Conservation (phyloP, 495 filamentous ascomycete species). For the Hyaloscypha hepaticicola region DNA sequence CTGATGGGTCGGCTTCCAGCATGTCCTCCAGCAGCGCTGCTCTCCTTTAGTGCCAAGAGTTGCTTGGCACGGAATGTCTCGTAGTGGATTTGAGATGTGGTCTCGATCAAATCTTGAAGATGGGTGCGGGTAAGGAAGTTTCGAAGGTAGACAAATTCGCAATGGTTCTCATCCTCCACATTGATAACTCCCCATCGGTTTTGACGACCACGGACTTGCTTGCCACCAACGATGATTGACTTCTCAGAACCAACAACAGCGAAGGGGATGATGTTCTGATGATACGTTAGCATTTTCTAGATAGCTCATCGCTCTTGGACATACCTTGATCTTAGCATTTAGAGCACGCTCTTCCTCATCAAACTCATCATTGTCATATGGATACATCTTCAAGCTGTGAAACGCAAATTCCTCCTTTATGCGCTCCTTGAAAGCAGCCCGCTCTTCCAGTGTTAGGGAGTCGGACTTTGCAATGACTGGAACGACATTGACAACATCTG, state of each 20-base stretch:
- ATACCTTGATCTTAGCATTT: conserved; percentile 93
- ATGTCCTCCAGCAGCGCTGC: conserved; percentile 78
- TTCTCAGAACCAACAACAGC: conserved; percentile 98
- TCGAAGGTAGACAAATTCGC: conserved; percentile 97
- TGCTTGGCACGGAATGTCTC: conserved; percentile 99
- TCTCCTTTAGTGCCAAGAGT: conserved; percentile 95
- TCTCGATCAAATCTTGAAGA: conserved; percentile 96
- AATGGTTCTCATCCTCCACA: conserved; percentile 98
- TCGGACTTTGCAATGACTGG: conserved; percentile 99
- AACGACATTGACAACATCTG: conserved; percentile 98
- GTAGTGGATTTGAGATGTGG: conserved; percentile 99
- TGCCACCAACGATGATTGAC: conserved; percentile 94
- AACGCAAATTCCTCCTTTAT: conserved; percentile 99
- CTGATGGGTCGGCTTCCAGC: conserved; percentile 87
- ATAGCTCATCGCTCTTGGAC: conserved; percentile 24
- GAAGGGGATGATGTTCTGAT: conserved; percentile 89
- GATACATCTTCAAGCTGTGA: conserved; percentile 99
- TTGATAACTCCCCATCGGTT: conserved; percentile 99
- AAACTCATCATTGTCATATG: conserved; percentile 98
- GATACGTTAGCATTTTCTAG: conserved; percentile 30
- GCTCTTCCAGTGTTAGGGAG: conserved; percentile 93
- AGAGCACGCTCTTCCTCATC: conserved; percentile 93
- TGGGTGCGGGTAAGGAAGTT: conserved; percentile 98
- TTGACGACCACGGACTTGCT: conserved; percentile 95
- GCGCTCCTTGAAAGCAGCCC: conserved; percentile 93